Conservation (phyloP, 768 basidiomycete genomes). For the Rhizopogon vesiculosus region DNA sequence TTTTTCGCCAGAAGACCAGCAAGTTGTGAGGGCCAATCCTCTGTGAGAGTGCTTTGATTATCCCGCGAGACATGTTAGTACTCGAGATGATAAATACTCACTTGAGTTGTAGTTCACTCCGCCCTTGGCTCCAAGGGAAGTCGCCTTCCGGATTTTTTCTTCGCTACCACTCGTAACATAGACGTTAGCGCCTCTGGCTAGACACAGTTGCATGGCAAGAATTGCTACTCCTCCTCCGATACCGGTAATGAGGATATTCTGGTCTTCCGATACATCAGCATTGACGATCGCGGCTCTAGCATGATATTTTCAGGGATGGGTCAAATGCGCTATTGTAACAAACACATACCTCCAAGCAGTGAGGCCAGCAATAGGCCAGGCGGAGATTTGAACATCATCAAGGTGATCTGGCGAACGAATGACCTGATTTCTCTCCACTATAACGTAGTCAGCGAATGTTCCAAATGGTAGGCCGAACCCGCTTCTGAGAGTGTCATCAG, state of each 20-base stretch:
- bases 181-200: constrained; percentile 17
- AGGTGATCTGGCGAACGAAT: constrained; percentile 64
- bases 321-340: background rate
- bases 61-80: no score
- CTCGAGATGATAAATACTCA: constrained; percentile 21
- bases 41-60: constrained; percentile 19
- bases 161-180: no score
- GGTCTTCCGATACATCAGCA: constrained; percentile 53
- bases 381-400: constrained; percentile 62
- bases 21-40: constrained; percentile 50
- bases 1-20: constrained; percentile 34
- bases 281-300: constrained; percentile 62
- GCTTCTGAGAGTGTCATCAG: constrained; percentile 4
- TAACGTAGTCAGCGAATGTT: constrained; percentile 73
- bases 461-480: constrained; percentile 65
- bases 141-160: constrained; percentile 37
- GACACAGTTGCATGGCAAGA: constrained; percentile 65
- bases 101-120: constrained; percentile 71
- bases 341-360: constrained; percentile 76
- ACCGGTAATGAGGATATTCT: constrained; percentile 78
- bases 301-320: background rate
- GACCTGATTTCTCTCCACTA: constrained; percentile 66
- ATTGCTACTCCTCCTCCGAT: constrained; percentile 85
- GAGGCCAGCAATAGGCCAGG: constrained; percentile 73
- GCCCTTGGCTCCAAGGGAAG: constrained; percentile 67